A percentile compares a stretch with the other conserved stretches of the same genome.
Conservation (phyloP, 1,284 basidiomycete species). For the Mycena sp. region DNA sequence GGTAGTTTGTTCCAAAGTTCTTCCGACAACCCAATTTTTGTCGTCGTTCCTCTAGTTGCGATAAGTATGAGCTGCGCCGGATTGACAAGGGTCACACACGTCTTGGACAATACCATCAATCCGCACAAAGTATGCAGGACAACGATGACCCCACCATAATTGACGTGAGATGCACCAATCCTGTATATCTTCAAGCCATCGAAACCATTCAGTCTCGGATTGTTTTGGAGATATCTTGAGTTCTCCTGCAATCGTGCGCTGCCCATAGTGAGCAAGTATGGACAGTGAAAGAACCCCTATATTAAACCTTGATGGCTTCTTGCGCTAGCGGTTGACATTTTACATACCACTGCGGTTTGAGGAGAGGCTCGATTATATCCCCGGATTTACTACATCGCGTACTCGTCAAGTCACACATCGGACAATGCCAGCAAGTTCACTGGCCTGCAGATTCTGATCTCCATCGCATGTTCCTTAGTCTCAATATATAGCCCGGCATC, state of each 20-base stretch:
- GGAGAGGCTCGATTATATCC: constrained; percentile 93
- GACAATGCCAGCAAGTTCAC: constrained; percentile 29
- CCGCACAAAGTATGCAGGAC: constrained; percentile 93
- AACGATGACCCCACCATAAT: constrained; percentile 99
- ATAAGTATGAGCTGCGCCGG: too few species aligned
- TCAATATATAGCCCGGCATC: constrained; percentile 90
- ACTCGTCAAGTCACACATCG: background rate
- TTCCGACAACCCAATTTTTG: constrained; percentile 92
- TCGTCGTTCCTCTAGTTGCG: constrained; percentile 67
- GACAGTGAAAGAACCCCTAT: background rate
- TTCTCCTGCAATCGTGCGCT: constrained; percentile 91
- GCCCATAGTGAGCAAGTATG: constrained; percentile 6
- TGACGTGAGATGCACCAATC: constrained; percentile 99
- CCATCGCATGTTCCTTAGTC: constrained; percentile 96
- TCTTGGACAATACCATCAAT: constrained; percentile 86
- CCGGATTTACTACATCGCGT: constrained; percentile 80
- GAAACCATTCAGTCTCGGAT: constrained; percentile 95
- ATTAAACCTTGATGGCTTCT: constrained; percentile 81
- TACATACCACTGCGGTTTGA: constrained; percentile 99
- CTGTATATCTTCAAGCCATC: constrained; percentile 96
- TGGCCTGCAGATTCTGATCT: constrained; percentile 89
- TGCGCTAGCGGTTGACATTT: constrained; percentile 93
- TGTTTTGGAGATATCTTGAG: constrained; percentile 85
- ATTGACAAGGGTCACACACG: too few species aligned
- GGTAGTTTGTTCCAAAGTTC: constrained; percentile 83